Evolutionary conservation across 306 rosid genomes (phyloP), one percentile per base, ranked within the genome.

Genomic region (Castanopsis chinensis): DNA sequence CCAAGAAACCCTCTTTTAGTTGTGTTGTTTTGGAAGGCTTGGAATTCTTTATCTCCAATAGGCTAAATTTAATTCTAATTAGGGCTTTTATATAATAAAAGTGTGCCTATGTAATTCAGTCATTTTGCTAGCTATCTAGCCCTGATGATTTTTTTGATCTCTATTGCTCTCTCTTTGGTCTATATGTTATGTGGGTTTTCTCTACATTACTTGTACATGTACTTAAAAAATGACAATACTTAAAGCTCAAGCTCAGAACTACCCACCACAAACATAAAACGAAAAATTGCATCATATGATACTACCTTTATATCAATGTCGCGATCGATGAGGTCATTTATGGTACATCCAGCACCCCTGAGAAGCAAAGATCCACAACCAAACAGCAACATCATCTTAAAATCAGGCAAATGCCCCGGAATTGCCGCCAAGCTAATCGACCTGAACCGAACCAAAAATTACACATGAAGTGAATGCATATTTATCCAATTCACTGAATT

Each of bases 301-400:
- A 54, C 75, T 83, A 90, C 99, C 92, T 63, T 88, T 61, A 83
- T 86, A 82, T 94, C 99, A 77, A 94, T 92, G 76, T 94, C 96
- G 65, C 85, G 92, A 78, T 91, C 97, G 71, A 94, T 86, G 59
- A 95, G 94, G 75, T 94, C 99, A 73, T 94, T 94, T 69, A 92
- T 12, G 59, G 97, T 94, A 84, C 95, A 94, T 17, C 97, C 97
- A 12, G 96, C 97, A 10, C 97, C 97, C 86, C 99, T 88, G 41
- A 92, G 81, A 80, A 94, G 92, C 83, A 94, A 81, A 59, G 97
- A 93, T 57, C 94, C 97, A 73, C 88, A 87, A 55, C 92, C 99
- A 86, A 94, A 92, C 65, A 92, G 77, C 18, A 79, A 57, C 87
- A 94, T 14, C 91, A 92, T 85, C 87, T 91, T 91, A 76, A 94